Evolutionary conservation across 495 filamentous ascomycete species (phyloP).

Genomic region (Echria macrotheca): DNA sequence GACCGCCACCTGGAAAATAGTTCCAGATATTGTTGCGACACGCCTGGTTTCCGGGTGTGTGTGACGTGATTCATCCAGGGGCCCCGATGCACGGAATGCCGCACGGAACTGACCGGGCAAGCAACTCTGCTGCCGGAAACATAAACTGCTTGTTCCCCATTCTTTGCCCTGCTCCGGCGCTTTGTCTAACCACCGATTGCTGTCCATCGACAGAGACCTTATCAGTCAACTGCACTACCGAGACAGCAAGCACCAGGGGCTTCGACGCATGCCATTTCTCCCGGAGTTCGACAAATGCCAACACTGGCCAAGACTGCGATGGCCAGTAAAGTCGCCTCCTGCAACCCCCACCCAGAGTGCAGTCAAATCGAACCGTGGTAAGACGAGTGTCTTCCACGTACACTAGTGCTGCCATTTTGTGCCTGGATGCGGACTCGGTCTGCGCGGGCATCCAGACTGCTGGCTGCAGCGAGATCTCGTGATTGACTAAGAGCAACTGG

Average conservation of each 20-base stretch:
- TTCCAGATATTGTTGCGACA: neutral
- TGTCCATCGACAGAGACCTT: too few relatives aligned
- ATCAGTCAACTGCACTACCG: too few relatives aligned
- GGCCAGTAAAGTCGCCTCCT: neutral
- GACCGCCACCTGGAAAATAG: neutral
- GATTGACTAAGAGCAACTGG: slow-evolving; percentile 16
- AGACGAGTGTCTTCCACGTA: neutral
- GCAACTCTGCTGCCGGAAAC: neutral
- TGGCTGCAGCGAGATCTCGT: neutral
- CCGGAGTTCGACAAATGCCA: slow-evolving; percentile 6
- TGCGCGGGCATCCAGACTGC: neutral
- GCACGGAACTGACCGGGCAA: neutral
- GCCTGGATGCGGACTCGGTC: neutral
- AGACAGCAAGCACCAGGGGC: neutral
- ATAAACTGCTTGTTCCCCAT: neutral
- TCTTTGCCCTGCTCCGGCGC: neutral
- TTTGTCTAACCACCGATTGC: too few relatives aligned
- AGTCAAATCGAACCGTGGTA: neutral
- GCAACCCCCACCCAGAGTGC: neutral
- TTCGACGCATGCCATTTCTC: slow-evolving; percentile 3
- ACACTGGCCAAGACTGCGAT: neutral
- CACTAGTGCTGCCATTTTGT: neutral
- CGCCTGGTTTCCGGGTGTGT: neutral
- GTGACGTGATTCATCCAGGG: neutral
- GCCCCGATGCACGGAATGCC: neutral